Base-by-base conservation (phyloP, 2,329 filamentous ascomycete genomes). In the Curvularia verruculosa region DNA sequence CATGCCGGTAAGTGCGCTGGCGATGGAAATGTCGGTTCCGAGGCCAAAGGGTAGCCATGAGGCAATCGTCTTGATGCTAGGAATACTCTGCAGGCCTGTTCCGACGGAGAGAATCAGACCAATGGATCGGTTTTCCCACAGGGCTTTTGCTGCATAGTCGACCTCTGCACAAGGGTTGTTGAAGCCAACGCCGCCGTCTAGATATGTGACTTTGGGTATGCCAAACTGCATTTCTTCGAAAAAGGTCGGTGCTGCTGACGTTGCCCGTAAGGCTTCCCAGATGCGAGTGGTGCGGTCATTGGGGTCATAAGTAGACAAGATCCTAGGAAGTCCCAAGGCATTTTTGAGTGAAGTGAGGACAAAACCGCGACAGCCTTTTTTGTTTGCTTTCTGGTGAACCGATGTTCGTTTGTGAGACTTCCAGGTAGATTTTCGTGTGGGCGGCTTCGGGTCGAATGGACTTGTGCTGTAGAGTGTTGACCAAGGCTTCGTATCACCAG, bases 211-310 rank as follows among this genome's bases (percentile, higher is more conserved):
- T 55, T 79, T 77, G 0, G 81, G 80, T 3, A 76, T 75, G 5
- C 76, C 73, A 52, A 85, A 80, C n/a, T 77, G 71, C 70, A 83
- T 84, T 6, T 81, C 79, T 58, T 82, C 81, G 70, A 85, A 84
- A 58, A 79, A 82, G 1, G 73, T 75, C 3, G 82, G 82, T 3
- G 80, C 79, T 5, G 83, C 81, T 1, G 80, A 78, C 1, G 82
- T 82, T 5, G 82, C 83, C 15, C 83, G 76, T 3, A 81, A 77
- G 55, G 81, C 81, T 73, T 85, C 79, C 81, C 82, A 84, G 3
- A 80, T 77, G 26, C 64, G 47, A 3, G 74, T 77, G 8, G 69
- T 71, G 1, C 72, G 70, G 57, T 78, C 75, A 37, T 77, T 77
- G 18, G 75, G 73, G 47, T 78, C 75, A 49, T 77, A 78, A 0